Percentiles rank a stretch among this genome's conserved stretches.
These are phyloP conservation scores for Hypoxylon subgilvum DNA, from an alignment of 495 filamentous ascomycete genomes.

Conservation along the genomic window DNA sequence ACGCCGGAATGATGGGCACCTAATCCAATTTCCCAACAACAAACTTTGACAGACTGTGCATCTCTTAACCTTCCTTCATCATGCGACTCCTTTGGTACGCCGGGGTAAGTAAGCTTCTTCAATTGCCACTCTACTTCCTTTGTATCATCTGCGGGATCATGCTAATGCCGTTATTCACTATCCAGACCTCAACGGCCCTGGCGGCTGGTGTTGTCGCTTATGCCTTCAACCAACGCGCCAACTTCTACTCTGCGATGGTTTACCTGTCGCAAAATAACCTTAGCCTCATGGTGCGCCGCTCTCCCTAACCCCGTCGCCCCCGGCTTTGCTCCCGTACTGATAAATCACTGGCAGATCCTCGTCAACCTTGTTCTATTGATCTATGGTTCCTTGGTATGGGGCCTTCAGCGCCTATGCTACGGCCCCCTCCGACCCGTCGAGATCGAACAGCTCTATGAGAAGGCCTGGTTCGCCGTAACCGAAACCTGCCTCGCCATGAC, in stretches of 20 bases:
- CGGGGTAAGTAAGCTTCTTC: slow-evolving; percentile 53
- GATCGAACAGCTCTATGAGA: slow-evolving; percentile 95
- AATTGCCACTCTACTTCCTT: slow-evolving; percentile 10
- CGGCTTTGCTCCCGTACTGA: background rate
- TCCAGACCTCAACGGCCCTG: slow-evolving; percentile 74
- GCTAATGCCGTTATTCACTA: slow-evolving; percentile 21
- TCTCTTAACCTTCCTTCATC: slow-evolving; percentile 35
- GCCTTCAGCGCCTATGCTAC: slow-evolving; percentile 87
- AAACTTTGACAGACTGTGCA: background rate
- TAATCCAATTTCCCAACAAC: slow-evolving; percentile 16
- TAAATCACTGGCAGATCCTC: slow-evolving; percentile 67
- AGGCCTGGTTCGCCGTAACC: slow-evolving; percentile 94
- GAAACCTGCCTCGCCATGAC: slow-evolving; percentile 98
- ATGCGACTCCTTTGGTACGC: slow-evolving; percentile 65
- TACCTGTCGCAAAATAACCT: slow-evolving; percentile 95
- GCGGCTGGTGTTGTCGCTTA: slow-evolving; percentile 83
- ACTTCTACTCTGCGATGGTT: slow-evolving; percentile 97
- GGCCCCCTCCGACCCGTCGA: slow-evolving; percentile 91
- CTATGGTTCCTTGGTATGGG: slow-evolving; percentile 77
- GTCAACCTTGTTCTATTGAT: slow-evolving; percentile 84
- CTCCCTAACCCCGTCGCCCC: background rate
- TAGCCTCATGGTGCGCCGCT: slow-evolving; percentile 77
- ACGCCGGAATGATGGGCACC: slow-evolving; percentile 40
- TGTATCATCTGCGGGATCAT: background rate
- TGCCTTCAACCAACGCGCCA: slow-evolving; percentile 90